Evolutionary conservation across 1,284 basidiomycete genomes (phyloP).

Genomic region (Neonothopanus nambi): DNA sequence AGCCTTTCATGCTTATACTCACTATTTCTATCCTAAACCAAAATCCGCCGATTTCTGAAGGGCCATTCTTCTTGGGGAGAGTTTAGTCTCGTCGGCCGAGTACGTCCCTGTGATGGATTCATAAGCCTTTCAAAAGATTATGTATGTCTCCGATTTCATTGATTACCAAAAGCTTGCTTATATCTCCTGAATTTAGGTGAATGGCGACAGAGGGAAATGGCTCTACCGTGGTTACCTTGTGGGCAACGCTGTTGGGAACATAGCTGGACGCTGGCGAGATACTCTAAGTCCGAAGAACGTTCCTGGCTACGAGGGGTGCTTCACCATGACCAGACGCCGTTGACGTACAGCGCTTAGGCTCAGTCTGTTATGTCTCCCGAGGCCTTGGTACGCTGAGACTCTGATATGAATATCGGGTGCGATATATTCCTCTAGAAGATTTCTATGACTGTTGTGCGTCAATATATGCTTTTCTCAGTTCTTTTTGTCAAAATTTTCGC

Average conservation of each 20-base stretch:
- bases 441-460: too few relatives aligned
- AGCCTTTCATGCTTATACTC: conserved; percentile 15
- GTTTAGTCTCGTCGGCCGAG: conserved; percentile 67
- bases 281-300: conserved; percentile 56
- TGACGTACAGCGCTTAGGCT: conserved; percentile 26
- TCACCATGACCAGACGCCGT: conserved; percentile 66
- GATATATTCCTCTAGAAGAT: too few relatives aligned
- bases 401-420: too few relatives aligned
- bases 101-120: conserved; percentile 71
- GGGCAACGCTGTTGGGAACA: conserved; percentile 59
- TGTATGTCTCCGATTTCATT: conserved; percentile 40
- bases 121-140: conserved; percentile 75
- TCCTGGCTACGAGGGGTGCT: conserved; percentile 74
- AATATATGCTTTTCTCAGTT: too few relatives aligned
- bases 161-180: background rate
- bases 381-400: too few relatives aligned
- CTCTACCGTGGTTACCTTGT: conserved; percentile 75
- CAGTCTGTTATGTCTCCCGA: too few relatives aligned
- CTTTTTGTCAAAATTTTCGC: too few relatives aligned
- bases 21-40: background rate
- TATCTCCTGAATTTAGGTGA: conserved; percentile 40
- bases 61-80: conserved; percentile 83
- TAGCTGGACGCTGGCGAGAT: conserved; percentile 77
- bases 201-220: conserved; percentile 73
- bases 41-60: conserved; percentile 34